A percentile compares a stretch with the other conserved stretches of the same genome.
phyloP scores from a whole-genome alignment of 495 filamentous ascomycete genomes.

The Penicillium samsonianum region DNA sequence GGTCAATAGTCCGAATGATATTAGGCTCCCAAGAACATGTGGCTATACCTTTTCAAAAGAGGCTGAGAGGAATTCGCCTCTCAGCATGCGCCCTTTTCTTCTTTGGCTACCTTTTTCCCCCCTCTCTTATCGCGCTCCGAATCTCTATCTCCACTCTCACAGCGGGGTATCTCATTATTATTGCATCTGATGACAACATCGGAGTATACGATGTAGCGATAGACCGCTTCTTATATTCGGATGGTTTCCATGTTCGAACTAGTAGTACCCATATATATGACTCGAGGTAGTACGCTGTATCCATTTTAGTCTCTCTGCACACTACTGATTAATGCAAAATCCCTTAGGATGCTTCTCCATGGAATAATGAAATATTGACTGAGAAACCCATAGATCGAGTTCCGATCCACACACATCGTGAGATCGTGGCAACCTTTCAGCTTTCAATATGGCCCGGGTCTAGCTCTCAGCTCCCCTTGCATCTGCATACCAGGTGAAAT shows the following conservation, averaged over 20 bases:
- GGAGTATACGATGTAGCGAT: neutral
- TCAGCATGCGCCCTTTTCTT: conserved; percentile 3
- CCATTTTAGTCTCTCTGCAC: no score
- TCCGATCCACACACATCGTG: conserved; percentile 25
- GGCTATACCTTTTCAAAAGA: neutral
- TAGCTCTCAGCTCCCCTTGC: conserved; percentile 28
- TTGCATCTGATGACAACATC: conserved; percentile 10
- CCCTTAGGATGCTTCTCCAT: neutral
- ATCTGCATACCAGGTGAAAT: conserved; percentile 20
- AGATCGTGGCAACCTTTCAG: conserved; percentile 19
- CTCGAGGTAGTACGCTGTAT: neutral
- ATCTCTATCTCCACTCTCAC: neutral
- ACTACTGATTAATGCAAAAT: no score
- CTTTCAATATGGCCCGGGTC: conserved; percentile 19
- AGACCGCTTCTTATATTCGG: neutral
- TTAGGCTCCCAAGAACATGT: neutral
- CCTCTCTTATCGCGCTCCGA: conserved; percentile 3
- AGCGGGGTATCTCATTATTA: neutral
- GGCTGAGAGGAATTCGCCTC: conserved; percentile 3
- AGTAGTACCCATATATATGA: neutral
- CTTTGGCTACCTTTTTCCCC: neutral
- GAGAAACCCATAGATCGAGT: conserved; percentile 19
- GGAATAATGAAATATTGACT: neutral
- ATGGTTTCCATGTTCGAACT: neutral
- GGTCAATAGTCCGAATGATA: neutral